Base-by-base conservation (phyloP, 1,284 basidiomycete species). In the Ganoderma boninense region DNA sequence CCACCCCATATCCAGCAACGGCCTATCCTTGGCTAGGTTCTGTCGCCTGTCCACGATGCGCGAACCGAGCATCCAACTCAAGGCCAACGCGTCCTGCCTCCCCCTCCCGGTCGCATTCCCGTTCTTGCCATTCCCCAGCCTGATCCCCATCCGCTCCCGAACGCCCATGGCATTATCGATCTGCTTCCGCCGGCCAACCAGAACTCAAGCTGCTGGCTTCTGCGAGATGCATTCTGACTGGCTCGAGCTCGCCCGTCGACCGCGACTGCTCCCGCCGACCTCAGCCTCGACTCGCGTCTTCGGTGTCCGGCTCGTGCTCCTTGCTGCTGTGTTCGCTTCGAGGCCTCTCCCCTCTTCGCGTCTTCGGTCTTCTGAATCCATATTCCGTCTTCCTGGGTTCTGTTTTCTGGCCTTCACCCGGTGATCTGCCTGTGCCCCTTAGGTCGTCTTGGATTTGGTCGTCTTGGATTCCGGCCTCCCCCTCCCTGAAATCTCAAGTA, bases 1-100 rank as follows among this genome's bases (percentile, higher is more conserved):
- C 68, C 65, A 61, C 65, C 54, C 70, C 68, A 70, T 69, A 74
- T 74, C 63, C 67, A 74, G 73, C 69, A 54, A 67, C 56, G 64
- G 67, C 72, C 65, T 67, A 62, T 68, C 60, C 59, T 16, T 57
- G 29, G 16, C 54, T 57, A 62, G 63, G 70, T 71, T 71, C 70
- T 65, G 69, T 65, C 68, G 63, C 63, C 29, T 57, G 46, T 23
- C 18, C 40, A 67, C 67, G 70, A 70, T 54, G 52, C 62, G 68
- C 64, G 70, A 71, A 71, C 67, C 60, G 57, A 61, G 64, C 43
- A 57, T 62, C 70, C 65, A 63, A 63, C 72, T 64, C 70, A 60
- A 60, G 70, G 56, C 61, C 63, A 59, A 59, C 23, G 11, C 23
- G 68, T 26, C 40, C 23, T 56, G 54, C 44, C 62, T 38, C 62